phyloP scores from a whole-genome alignment of 805 yeast genomes.

The Diddensiella transvaalensis region DNA sequence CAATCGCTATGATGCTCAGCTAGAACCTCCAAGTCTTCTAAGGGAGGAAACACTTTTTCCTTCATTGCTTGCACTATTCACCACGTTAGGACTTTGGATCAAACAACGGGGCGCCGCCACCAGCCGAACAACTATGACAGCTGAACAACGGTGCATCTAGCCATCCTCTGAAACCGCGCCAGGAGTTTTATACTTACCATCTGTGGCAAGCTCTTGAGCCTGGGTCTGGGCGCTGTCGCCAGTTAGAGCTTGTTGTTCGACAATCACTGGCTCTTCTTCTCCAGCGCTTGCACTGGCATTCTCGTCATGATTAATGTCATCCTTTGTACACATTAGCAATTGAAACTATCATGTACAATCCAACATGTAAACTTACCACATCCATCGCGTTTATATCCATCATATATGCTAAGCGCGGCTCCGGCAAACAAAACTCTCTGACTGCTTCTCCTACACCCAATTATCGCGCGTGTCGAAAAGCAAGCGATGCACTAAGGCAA shows the following conservation, averaged over 20 bases:
- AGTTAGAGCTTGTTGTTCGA: too few species aligned
- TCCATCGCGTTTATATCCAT: slow-evolving; percentile 14
- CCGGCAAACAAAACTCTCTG: too few species aligned
- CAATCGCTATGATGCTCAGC: slow-evolving; percentile 30
- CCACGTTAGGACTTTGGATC: not conserved
- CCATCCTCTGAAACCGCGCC: not conserved
- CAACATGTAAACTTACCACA: slow-evolving; percentile 8
- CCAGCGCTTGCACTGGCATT: too few species aligned
- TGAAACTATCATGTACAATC: too few species aligned
- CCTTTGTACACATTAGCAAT: too few species aligned
- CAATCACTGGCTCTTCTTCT: not conserved
- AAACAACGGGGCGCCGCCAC: not conserved
- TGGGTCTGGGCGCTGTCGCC: too few species aligned
- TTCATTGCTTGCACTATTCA: slow-evolving; percentile 14
- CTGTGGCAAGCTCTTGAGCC: slow-evolving; percentile 7
- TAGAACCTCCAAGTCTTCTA: slow-evolving; percentile 29
- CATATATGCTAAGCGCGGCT: not conserved
- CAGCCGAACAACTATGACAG: too few species aligned
- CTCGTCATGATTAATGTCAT: not conserved
- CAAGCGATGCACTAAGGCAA: too few species aligned
- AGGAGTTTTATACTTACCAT: slow-evolving; percentile 8
- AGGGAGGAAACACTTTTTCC: slow-evolving; percentile 14
- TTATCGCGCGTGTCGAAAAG: too few species aligned
- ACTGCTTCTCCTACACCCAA: too few species aligned
- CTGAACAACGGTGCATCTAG: not conserved